Evolutionary conservation across 306 rosid species (phyloP), one percentile per base, ranked within the genome.

Genomic region (Vigna reflexopilosa): DNA sequence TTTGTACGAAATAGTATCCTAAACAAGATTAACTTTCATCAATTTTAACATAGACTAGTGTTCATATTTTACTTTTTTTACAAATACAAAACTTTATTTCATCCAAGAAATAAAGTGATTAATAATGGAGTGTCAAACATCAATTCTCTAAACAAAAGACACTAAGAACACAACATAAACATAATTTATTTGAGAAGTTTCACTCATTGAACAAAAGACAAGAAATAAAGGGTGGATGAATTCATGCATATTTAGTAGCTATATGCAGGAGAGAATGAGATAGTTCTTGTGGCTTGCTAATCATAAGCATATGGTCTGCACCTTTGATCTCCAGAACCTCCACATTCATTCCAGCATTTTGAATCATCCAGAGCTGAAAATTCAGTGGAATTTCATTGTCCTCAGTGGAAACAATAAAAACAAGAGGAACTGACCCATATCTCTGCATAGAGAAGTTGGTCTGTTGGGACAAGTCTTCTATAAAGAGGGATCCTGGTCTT

Each of bases 321-420:
- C 77, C 97, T 13, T 80, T 67, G 70, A 91, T 87, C 84, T 88
- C 87, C 49, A 72, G 5, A 50, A 86, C 83, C 5, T 93, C 80
- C 0, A 61, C 67, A 63, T 78, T 17, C 16, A 85, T 66, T 3
- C 77, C 90, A n/a, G 59, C 61, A 69, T 86, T 89, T 67, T 88
- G 77, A 24, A 83, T 83, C 96, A 86, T 87, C 93, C 91, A 86
- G 2, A 3, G 77, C 49, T 86, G 96, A 71, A 44, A 80, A 17
- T 67, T 77, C 68, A 20, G 20, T 0, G 90, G 24, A 71, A 86
- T 67, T 14, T 0, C 78, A 52, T 45, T 3, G 45, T 91, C 93
- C 15, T 83, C 82, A 0, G 77, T 49, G 32, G 88, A 85, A 49
- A 80, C 73, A 20, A 81, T 62, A 56, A 12, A 91, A 47, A 67